These are phyloP conservation scores for Coemansia sp. DNA, from an alignment of 192 early-diverging fungal genomes.

Conservation along the genomic window DNA sequence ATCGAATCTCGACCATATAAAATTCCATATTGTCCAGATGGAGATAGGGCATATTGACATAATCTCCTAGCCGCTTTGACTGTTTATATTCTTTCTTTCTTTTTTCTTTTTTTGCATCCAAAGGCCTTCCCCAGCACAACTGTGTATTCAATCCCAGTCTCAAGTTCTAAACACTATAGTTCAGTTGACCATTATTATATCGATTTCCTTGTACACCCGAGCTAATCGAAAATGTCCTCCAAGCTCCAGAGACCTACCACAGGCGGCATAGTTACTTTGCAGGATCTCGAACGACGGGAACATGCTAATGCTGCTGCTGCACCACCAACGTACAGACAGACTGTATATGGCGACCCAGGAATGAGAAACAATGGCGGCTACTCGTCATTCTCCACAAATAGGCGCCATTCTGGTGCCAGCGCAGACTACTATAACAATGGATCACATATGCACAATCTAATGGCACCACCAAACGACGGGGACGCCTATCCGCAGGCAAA, in stretches of 20 bases:
- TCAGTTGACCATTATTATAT: not conserved
- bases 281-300: slow-evolving; percentile 8
- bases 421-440: not conserved
- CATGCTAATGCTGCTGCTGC: not conserved
- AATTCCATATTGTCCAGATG: not conserved
- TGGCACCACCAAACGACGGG: slow-evolving; percentile 25
- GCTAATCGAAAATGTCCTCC: slow-evolving; percentile 20
- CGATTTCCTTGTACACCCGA: too few species aligned
- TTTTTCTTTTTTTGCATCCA: not conserved
- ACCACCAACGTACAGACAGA: slow-evolving; percentile 5
- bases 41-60: too few species aligned
- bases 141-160: not conserved
- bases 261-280: slow-evolving; percentile 5
- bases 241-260: slow-evolving; percentile 31
- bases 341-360: not conserved
- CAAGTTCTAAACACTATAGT: not conserved
- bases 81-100: not conserved
- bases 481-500: slow-evolving; percentile 29
- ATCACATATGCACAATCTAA: slow-evolving; percentile 26
- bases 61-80: too few species aligned
- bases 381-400: not conserved
- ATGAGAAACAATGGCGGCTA: not conserved
- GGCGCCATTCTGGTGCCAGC: not conserved
- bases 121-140: not conserved
- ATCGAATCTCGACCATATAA: not conserved